A percentile compares a stretch with the other conserved stretches of the same genome.
These are phyloP conservation scores for Periglandula ipomoeae DNA, from an alignment of 2,329 filamentous ascomycete species.

Conservation along the genomic window DNA sequence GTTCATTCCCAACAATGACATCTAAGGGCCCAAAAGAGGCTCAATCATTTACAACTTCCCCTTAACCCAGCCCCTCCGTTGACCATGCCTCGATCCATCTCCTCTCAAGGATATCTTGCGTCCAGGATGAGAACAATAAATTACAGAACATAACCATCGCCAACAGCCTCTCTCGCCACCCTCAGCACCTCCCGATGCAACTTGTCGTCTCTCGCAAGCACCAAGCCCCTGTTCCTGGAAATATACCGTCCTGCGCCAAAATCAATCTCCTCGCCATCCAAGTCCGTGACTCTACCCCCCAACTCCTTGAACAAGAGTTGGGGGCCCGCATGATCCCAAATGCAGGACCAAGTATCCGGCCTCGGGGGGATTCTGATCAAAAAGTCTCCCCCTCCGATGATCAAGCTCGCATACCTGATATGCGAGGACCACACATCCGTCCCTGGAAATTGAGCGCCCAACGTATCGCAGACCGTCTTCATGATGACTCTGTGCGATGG, in stretches of 20 bases:
- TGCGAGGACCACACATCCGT: constrained; percentile 32
- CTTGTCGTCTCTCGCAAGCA: constrained; percentile 32
- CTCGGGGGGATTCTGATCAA: constrained; percentile 22
- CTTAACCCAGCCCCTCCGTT: too few species aligned
- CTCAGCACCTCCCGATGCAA: constrained; percentile 33
- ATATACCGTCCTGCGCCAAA: constrained; percentile 27
- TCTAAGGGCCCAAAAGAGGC: too few species aligned
- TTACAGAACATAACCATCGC: background rate
- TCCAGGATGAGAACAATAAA: constrained; percentile 1
- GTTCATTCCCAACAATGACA: too few species aligned
- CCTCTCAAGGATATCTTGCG: background rate
- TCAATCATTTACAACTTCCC: too few species aligned
- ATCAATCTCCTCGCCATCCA: constrained; percentile 26
- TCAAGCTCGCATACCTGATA: constrained; percentile 28
- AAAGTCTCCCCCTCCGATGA: constrained; percentile 27
- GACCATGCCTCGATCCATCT: too few species aligned
- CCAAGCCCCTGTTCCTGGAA: constrained; percentile 23
- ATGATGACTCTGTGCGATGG: constrained; percentile 24
- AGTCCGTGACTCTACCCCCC: constrained; percentile 44
- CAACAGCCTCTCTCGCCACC: constrained; percentile 13
- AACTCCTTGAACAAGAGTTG: constrained; percentile 48
- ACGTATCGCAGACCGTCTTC: constrained; percentile 16
- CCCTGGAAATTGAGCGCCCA: constrained; percentile 25
- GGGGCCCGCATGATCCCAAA: constrained; percentile 49
- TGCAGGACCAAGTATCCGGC: constrained; percentile 16